These are phyloP conservation scores for Colletotrichum sansevieriae DNA, from an alignment of 2,329 filamentous ascomycete genomes.

Conservation along the genomic window DNA sequence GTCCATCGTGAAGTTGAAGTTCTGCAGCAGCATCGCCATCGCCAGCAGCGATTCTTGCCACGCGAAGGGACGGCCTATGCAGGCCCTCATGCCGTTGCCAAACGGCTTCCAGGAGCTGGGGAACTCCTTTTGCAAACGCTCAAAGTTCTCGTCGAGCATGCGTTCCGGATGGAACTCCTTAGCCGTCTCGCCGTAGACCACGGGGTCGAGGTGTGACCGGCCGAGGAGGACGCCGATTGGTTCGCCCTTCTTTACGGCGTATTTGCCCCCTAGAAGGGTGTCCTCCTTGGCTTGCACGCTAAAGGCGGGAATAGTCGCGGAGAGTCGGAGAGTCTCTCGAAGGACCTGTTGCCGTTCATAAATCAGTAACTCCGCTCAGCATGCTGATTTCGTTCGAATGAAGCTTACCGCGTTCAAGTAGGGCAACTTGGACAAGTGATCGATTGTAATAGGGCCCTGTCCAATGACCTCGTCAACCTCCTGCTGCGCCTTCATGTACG, in stretches of 20 bases:
- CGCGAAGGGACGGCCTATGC: slow-evolving; percentile 66
- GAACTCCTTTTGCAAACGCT: slow-evolving; percentile 50
- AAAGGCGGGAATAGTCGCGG: slow-evolving; percentile 47
- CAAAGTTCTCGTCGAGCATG: slow-evolving; percentile 68
- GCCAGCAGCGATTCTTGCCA: slow-evolving; percentile 65
- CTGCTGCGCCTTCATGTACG: slow-evolving; percentile 71
- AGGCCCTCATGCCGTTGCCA: slow-evolving; percentile 64
- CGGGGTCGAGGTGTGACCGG: slow-evolving; percentile 66
- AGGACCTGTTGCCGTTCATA: slow-evolving; percentile 53
- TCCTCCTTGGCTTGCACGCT: slow-evolving; percentile 52
- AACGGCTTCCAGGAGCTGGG: slow-evolving; percentile 64
- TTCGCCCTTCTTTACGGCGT: slow-evolving; percentile 61
- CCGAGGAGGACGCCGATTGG: slow-evolving; percentile 59
- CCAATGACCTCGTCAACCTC: slow-evolving; percentile 78
- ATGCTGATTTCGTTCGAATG: background rate
- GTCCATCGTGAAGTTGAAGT: slow-evolving; percentile 73
- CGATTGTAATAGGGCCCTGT: slow-evolving; percentile 64
- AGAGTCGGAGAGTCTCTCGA: slow-evolving; percentile 62
- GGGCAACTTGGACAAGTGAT: slow-evolving; percentile 71
- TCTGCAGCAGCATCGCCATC: slow-evolving; percentile 71
- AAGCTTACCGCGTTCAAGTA: slow-evolving; percentile 68
- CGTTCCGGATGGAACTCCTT: slow-evolving; percentile 71
- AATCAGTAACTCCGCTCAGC: slow-evolving; percentile 35
- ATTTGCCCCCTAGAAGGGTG: slow-evolving; percentile 66
- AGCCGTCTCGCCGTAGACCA: slow-evolving; percentile 69